Percentiles rank a stretch among this genome's conserved stretches.
phyloP scores from a whole-genome alignment of 2,329 filamentous ascomycete genomes.

The Colletotrichum echinochloae region DNA sequence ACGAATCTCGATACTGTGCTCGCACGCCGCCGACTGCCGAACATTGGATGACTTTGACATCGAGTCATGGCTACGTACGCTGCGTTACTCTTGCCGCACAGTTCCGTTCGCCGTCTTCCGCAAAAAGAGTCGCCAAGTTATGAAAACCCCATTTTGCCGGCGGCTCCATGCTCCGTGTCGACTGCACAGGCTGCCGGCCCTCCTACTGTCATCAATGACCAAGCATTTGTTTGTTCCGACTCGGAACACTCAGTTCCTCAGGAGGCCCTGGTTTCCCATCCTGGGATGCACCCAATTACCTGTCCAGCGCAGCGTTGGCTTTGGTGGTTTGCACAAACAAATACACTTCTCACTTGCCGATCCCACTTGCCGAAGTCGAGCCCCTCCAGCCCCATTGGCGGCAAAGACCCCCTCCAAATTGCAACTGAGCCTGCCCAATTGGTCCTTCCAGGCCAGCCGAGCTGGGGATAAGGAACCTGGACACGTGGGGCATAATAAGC shows the following conservation, averaged over 20 bases:
- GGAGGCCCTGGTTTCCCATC: neutral
- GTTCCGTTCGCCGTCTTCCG: neutral
- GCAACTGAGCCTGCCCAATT: constrained; percentile 20
- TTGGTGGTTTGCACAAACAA: constrained; percentile 1
- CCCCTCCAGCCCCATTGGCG: constrained; percentile 22
- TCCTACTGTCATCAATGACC: neutral
- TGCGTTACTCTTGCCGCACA: neutral
- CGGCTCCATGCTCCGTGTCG: neutral
- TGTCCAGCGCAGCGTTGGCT: neutral
- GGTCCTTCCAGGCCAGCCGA: neutral
- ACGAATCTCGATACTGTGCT: neutral
- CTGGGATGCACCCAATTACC: neutral
- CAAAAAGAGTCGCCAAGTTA: neutral
- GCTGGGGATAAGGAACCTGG: constrained; percentile 13
- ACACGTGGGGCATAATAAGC: constrained; percentile 24
- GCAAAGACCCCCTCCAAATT: constrained; percentile 11
- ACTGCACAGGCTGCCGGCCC: neutral
- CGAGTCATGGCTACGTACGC: too few species aligned
- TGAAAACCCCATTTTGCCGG: neutral
- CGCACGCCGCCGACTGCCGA: constrained; percentile 10
- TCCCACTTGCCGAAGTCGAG: constrained; percentile 36
- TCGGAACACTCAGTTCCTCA: neutral
- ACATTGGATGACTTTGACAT: constrained; percentile 5
- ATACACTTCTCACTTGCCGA: constrained; percentile 25
- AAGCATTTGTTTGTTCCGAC: neutral